A percentile compares a stretch with the other conserved stretches of the same genome.
phyloP scores from a whole-genome alignment of 1,284 basidiomycete species.

The Cerioporus squamosus region DNA sequence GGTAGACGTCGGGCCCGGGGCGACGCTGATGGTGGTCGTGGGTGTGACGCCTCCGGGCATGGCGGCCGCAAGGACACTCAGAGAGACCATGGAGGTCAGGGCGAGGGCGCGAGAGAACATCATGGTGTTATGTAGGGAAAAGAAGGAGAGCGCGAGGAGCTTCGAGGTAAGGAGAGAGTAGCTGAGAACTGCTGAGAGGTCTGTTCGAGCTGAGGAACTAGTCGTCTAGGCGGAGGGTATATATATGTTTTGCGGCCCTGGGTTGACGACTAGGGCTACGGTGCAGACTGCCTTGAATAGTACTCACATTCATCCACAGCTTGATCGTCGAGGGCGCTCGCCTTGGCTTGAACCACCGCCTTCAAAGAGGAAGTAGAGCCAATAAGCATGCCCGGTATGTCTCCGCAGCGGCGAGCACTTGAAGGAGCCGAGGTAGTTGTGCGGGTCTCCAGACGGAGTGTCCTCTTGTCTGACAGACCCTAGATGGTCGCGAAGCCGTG shows the following conservation, averaged over 20 bases:
- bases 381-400: not conserved
- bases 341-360: no score
- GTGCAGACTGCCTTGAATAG: no score
- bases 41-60: conserved; percentile 23
- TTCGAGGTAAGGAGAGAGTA: conserved; percentile 10
- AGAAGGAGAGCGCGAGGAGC: not conserved
- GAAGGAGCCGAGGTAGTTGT: no score
- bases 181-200: conserved; percentile 20
- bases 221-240: not conserved
- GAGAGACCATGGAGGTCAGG: conserved; percentile 25
- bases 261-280: no score
- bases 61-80: conserved; percentile 34
- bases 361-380: no score
- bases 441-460: no score
- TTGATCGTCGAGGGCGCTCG: no score
- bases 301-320: no score
- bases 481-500: no score
- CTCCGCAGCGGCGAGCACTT: no score
- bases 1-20: conserved; percentile 16
- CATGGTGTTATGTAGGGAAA: not conserved
- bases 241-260: not conserved
- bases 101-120: conserved; percentile 27
- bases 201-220: conserved; percentile 5
- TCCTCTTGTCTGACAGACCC: no score
- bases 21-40: conserved; percentile 22